Evolutionary conservation across 2,329 filamentous ascomycete species (phyloP).

Genomic region (Sporothrix brunneoviolacea): DNA sequence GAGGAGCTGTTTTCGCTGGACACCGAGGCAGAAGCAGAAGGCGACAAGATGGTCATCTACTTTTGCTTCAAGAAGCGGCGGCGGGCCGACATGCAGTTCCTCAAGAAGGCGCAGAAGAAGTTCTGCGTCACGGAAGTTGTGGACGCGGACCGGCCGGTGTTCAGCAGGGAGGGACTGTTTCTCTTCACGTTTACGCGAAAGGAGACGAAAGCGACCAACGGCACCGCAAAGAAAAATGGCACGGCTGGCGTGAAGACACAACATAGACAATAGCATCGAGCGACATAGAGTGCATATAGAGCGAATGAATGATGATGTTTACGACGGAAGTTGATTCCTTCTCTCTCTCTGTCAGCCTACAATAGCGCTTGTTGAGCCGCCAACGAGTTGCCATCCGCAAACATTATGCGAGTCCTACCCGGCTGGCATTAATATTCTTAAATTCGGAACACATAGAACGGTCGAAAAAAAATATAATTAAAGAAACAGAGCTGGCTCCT

Average conservation of each 20-base stretch:
- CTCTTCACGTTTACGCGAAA: slow-evolving; percentile 51
- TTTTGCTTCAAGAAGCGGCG: slow-evolving; percentile 96
- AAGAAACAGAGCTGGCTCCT: no score
- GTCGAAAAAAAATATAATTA: no score
- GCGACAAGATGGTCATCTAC: slow-evolving; percentile 42
- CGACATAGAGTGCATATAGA: not conserved
- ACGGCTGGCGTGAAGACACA: not conserved
- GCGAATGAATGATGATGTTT: not conserved
- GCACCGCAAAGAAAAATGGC: not conserved
- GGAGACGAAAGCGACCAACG: slow-evolving; percentile 2
- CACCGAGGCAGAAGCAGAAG: not conserved
- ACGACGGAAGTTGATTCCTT: not conserved
- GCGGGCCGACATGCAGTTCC: slow-evolving; percentile 69
- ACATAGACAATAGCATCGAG: not conserved
- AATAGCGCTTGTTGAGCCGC: no score
- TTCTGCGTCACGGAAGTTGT: slow-evolving; percentile 57
- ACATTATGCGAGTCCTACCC: no score
- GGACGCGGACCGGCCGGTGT: slow-evolving; percentile 53
- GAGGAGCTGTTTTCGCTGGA: slow-evolving; percentile 67
- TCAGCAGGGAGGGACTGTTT: slow-evolving; percentile 52
- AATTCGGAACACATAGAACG: no score
- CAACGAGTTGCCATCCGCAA: no score
- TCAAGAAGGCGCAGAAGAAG: slow-evolving; percentile 61
- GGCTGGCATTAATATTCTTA: no score
- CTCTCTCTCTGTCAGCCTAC: no score